A percentile compares a stretch with the other conserved stretches of the same genome.
These are phyloP conservation scores for Zasmidium cellare DNA, from an alignment of 2,329 filamentous ascomycete species.

Conservation along the genomic window DNA sequence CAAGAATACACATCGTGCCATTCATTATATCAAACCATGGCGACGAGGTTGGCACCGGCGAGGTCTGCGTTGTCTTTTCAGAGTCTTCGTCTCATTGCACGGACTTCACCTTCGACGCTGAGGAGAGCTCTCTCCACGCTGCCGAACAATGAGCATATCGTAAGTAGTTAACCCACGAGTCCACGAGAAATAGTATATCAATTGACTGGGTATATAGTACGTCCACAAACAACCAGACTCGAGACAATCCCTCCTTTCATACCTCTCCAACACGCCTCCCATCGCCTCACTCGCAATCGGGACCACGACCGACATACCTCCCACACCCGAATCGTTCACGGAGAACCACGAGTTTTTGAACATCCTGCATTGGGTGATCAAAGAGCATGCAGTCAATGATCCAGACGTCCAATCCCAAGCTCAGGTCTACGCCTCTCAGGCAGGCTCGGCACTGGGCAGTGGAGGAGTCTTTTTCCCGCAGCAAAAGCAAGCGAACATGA, in stretches of 20 bases:
- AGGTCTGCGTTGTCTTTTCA: conserved; percentile 21
- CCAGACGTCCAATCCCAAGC: conserved; percentile 60
- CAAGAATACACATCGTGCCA: not conserved
- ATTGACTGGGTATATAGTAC: conserved; percentile 37
- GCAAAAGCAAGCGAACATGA: conserved; percentile 25
- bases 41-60: conserved; percentile 14
- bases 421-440: conserved; percentile 59
- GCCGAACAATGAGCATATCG: conserved; percentile 43
- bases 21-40: conserved; percentile 5
- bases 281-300: conserved; percentile 57
- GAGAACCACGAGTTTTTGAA: conserved; percentile 58
- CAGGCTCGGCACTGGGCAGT: conserved; percentile 55
- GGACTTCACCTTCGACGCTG: conserved; percentile 23
- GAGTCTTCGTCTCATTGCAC: conserved; percentile 21
- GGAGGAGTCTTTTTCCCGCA: conserved; percentile 51
- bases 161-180: conserved; percentile 34
- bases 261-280: conserved; percentile 57
- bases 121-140: conserved; percentile 41
- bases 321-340: conserved; percentile 56
- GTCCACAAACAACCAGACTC: conserved; percentile 47
- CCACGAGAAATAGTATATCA: not conserved
- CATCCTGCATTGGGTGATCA: conserved; percentile 58
- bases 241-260: conserved; percentile 52
- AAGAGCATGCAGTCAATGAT: conserved; percentile 55
- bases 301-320: conserved; percentile 54